Evolutionary conservation across 2,329 filamentous ascomycete species (phyloP).

Genomic region (Beauveria sp.): DNA sequence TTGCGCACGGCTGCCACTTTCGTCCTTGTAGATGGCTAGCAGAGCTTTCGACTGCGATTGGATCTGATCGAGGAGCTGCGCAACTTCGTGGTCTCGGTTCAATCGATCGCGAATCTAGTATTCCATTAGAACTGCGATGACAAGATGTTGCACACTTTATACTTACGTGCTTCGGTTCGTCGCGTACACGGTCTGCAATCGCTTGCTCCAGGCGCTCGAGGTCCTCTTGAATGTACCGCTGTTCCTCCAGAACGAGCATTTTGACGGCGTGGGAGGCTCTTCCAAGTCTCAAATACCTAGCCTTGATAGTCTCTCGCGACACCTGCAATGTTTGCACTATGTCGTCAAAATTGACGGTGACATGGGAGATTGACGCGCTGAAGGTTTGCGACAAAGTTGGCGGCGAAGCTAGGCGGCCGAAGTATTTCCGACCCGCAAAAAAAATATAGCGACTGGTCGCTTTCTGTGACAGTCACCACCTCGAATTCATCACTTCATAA

Average conservation of each 20-base stretch:
- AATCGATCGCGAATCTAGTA: slow-evolving; percentile 76
- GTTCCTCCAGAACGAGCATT: slow-evolving; percentile 88
- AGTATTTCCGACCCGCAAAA: slow-evolving; percentile 22
- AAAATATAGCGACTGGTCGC: not conserved
- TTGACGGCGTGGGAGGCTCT: slow-evolving; percentile 13
- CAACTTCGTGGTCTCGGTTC: slow-evolving; percentile 85
- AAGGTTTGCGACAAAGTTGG: slow-evolving; percentile 6
- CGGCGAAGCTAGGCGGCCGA: slow-evolving; percentile 17
- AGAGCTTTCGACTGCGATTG: slow-evolving; percentile 77
- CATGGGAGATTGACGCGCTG: not conserved
- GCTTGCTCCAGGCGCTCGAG: slow-evolving; percentile 92
- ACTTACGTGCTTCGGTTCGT: slow-evolving; percentile 81
- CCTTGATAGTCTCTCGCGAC: not conserved
- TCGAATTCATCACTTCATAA: not conserved
- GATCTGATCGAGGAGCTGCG: slow-evolving; percentile 79
- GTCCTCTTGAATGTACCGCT: slow-evolving; percentile 92
- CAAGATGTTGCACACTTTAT: slow-evolving; percentile 7
- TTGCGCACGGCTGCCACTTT: slow-evolving; percentile 59
- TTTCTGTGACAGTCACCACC: not conserved
- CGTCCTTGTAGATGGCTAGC: slow-evolving; percentile 77
- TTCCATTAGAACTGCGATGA: slow-evolving; percentile 16
- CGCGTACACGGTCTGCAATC: slow-evolving; percentile 77
- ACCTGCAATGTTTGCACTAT: not conserved
- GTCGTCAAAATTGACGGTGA: not conserved
- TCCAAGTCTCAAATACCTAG: no score